A percentile compares a stretch with the other conserved stretches of the same genome.
phyloP scores from a whole-genome alignment of 345 rosid species.

The Salix udensis region DNA sequence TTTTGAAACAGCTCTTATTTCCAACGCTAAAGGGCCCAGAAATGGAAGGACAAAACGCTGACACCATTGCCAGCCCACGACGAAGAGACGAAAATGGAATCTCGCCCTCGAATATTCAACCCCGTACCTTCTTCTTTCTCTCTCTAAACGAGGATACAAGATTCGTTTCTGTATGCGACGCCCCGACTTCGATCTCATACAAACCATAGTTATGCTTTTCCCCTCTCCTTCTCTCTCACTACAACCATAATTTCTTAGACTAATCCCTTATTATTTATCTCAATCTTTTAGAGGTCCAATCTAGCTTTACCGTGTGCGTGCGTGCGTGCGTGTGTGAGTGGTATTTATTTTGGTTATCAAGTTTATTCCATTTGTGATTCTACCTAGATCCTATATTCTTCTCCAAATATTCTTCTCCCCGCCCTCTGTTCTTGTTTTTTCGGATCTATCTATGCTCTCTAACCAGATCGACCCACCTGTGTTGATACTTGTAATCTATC shows the following conservation, averaged over 20 bases:
- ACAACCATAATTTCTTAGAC: not conserved
- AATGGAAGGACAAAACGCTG: not conserved
- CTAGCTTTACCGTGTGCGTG: not conserved
- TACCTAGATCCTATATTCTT: slow-evolving; percentile 63
- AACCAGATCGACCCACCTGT: not conserved
- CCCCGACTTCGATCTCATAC: slow-evolving; percentile 48
- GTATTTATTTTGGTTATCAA: not conserved
- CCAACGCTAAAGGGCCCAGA: not conserved
- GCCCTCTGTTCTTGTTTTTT: slow-evolving; percentile 3
- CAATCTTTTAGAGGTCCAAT: not conserved
- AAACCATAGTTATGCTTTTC: not conserved
- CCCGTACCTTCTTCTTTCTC: slow-evolving; percentile 11
- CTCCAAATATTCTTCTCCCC: slow-evolving; percentile 5
- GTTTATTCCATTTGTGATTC: slow-evolving; percentile 68
- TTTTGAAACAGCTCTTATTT: no score
- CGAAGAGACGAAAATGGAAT: slow-evolving; percentile 41
- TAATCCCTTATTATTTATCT: not conserved
- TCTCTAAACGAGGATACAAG: slow-evolving; percentile 21
- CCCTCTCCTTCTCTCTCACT: not conserved
- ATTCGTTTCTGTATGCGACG: slow-evolving; percentile 79
- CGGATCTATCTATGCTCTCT: slow-evolving; percentile 48
- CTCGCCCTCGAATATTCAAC: slow-evolving; percentile 44
- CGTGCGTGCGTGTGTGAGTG: not conserved
- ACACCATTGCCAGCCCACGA: slow-evolving; percentile 39
- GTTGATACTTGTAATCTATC: not conserved